phyloP scores from a whole-genome alignment of 192 early-diverging fungal species.

The Coemansia sp. region DNA sequence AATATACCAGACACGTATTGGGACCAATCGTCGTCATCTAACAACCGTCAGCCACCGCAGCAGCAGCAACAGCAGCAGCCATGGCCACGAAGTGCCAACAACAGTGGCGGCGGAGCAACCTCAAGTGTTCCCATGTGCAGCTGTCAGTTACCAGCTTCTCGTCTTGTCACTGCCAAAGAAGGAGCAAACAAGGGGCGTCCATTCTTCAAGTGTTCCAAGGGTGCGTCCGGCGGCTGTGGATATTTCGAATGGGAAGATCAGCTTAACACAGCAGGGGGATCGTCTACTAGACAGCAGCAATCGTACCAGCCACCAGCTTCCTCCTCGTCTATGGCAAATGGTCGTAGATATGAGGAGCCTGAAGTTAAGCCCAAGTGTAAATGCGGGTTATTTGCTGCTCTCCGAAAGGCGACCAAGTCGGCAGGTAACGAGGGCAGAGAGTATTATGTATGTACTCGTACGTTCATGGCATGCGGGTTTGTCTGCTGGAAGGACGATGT shows the following conservation, averaged over 20 bases:
- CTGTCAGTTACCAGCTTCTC: constrained; percentile 46
- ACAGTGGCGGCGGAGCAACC: background rate
- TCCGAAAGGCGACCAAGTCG: constrained; percentile 15
- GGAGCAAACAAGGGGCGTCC: constrained; percentile 63
- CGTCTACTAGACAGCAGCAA: background rate
- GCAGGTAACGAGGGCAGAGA: constrained; percentile 59
- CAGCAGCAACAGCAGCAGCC: constrained; percentile 20
- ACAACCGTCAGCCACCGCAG: background rate
- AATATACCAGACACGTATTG: background rate
- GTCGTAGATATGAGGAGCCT: constrained; percentile 2
- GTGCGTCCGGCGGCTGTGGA: constrained; percentile 46
- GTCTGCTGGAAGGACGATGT: constrained; percentile 47
- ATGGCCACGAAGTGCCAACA: constrained; percentile 2
- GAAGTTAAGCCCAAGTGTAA: constrained; percentile 54
- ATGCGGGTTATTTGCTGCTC: constrained; percentile 54
- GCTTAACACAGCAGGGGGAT: background rate
- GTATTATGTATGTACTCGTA: constrained; percentile 58
- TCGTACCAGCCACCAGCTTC: constrained; percentile 2
- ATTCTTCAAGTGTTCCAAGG: constrained; percentile 58
- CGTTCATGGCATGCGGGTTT: constrained; percentile 42
- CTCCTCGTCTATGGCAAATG: background rate
- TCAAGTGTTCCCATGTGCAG: constrained; percentile 45
- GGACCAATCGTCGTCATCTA: background rate
- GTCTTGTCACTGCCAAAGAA: constrained; percentile 54
- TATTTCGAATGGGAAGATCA: constrained; percentile 71